These are phyloP conservation scores for Botrytis aclada DNA, from an alignment of 2,329 filamentous ascomycete species.

Conservation along the genomic window DNA sequence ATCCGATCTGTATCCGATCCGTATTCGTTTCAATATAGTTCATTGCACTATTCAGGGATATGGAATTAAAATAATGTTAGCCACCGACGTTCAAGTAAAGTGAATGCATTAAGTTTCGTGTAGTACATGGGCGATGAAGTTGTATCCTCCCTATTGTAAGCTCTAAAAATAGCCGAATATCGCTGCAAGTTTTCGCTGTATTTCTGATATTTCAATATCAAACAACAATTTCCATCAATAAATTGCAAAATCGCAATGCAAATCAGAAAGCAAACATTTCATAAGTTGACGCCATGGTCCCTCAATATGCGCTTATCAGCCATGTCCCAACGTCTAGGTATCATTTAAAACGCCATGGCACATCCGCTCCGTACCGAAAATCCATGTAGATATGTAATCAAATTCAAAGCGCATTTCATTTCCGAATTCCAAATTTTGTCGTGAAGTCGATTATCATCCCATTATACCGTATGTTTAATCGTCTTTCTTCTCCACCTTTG, in stretches of 20 bases:
- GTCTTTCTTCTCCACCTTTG: slow-evolving; percentile 54
- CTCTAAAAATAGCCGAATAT: not conserved
- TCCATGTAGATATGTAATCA: not conserved
- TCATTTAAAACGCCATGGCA: slow-evolving; percentile 29
- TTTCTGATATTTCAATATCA: not conserved
- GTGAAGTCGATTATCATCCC: not conserved
- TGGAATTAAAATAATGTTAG: not conserved
- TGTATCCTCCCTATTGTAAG: not conserved
- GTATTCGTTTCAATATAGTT: not conserved
- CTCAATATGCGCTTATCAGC: slow-evolving; percentile 23
- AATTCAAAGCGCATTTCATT: slow-evolving; percentile 1
- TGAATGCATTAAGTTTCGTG: not conserved
- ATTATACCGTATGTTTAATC: slow-evolving; percentile 44
- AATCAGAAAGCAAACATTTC: not conserved
- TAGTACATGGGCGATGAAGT: not conserved
- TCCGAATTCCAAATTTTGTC: not conserved
- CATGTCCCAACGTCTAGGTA: slow-evolving; percentile 30
- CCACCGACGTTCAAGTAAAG: not conserved
- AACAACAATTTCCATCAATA: not conserved
- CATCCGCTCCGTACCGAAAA: slow-evolving; percentile 22
- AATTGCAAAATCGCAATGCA: not conserved
- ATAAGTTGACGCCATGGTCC: slow-evolving; percentile 23
- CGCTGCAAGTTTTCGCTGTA: not conserved
- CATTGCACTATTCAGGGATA: not conserved
- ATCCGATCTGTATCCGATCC: slow-evolving; percentile 1